Evolutionary conservation across 148 eudicot genomes (phyloP), one percentile per base, ranked within the genome.

Genomic region (Silene uniflora): DNA sequence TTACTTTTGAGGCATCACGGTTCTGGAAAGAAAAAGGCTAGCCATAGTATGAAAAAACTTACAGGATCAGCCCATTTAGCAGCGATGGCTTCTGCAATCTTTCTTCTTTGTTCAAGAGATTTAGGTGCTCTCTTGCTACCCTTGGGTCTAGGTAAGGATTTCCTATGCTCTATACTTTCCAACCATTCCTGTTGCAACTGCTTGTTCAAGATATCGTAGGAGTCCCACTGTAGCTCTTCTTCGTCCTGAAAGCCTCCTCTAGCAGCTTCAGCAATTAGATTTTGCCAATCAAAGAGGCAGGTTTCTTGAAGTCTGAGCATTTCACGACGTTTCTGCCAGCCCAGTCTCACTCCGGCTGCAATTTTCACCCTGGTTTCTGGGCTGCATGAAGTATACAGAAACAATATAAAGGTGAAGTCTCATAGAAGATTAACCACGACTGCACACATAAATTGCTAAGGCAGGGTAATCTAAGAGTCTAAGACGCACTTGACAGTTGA

Each of bases 11-110:
- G 29, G 16, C 17, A 62, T n/a, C 35, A 25, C 7, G 12, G 25
- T 69, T 19, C 2, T 4, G 22, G 44, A 42, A 76, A n/a, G 65
- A 32, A 29, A 42, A 10, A 18, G 54, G 7, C 11, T 25, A 46
- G 47, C 11, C 16, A 21, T 22, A 17, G 18, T 24, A 7, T 35
- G 67, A 63, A 29, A 32, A 74, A 75, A 61, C 95, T 88, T 85
- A 94, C 98, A 68, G 98, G 98, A 83, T 94, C 98, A 49, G 97
- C 92, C 98, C 98, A 94, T 81, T 92, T 92, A 71, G 98, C 96
- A 78, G 91, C 82, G 82, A 95, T 89, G 62, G 98, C 86, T 59
- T 80, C 96, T 24, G 98, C 85, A 70, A 95, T 95, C 85, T 89
- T 95, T 85, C 78, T 85, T 69, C 91, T 83, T 77, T 95, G 98